Percentiles rank a stretch among this genome's conserved stretches.
phyloP scores from a whole-genome alignment of 257 asterid genomes.

The Solanum pinnatisectum region DNA sequence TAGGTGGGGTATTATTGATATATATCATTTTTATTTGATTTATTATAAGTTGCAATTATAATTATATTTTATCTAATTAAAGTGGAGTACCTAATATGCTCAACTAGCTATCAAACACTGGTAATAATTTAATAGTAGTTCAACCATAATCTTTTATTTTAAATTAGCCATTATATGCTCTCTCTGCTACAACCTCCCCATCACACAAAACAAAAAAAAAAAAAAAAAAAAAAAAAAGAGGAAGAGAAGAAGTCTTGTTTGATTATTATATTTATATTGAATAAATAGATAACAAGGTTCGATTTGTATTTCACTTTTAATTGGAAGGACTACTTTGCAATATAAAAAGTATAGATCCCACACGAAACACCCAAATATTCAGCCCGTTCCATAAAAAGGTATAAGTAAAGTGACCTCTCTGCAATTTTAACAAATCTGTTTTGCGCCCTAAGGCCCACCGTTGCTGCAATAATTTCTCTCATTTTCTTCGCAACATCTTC shows the following conservation, averaged over 20 bases:
- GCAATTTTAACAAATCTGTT: conserved; percentile 12
- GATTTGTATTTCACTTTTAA: not conserved
- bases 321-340: not conserved
- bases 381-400: not conserved
- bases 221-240: no score
- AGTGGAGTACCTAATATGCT: not conserved
- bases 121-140: not conserved
- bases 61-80: not conserved
- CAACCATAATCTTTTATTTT: not conserved
- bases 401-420: conserved; percentile 2
- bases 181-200: no score
- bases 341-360: not conserved
- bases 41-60: no score
- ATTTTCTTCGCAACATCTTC: not conserved
- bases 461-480: not conserved
- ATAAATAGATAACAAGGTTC: not conserved
- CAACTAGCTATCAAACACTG: not conserved
- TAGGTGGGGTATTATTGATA: not conserved
- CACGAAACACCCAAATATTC: not conserved
- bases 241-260: no score
- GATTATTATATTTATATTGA: no score
- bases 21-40: no score
- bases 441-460: conserved; percentile 23
- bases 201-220: no score
- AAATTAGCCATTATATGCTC: not conserved